Evolutionary conservation across 2,329 filamentous ascomycete genomes (phyloP).

Genomic region (Fusarium mangiferae): DNA sequence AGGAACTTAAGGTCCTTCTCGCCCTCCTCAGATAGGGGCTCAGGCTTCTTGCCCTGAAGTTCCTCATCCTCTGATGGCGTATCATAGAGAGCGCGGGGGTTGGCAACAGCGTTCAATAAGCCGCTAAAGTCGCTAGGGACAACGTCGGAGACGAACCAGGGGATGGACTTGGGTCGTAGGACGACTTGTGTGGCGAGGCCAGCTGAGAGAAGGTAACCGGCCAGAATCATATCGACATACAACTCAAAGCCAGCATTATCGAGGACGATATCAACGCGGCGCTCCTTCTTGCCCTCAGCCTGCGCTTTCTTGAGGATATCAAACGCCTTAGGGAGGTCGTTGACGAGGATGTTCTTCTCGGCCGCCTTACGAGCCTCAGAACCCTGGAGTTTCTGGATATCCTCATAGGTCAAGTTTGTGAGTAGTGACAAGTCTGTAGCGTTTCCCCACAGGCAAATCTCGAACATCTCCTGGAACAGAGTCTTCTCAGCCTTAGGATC

Average conservation of each 20-base stretch:
- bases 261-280: slow-evolving; percentile 91
- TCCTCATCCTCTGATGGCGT: slow-evolving; percentile 75
- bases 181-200: slow-evolving; percentile 88
- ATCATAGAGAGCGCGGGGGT: slow-evolving; percentile 82
- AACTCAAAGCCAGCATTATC: slow-evolving; percentile 98
- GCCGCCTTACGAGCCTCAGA: slow-evolving; percentile 84
- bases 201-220: slow-evolving; percentile 86
- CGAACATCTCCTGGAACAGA: slow-evolving; percentile 91
- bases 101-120: slow-evolving; percentile 82
- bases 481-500: slow-evolving; percentile 77
- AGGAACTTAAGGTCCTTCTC: slow-evolving; percentile 75
- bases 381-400: slow-evolving; percentile 96
- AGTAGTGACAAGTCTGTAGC: slow-evolving; percentile 93
- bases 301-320: slow-evolving; percentile 72
- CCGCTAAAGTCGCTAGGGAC: slow-evolving; percentile 84
- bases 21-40: slow-evolving; percentile 74
- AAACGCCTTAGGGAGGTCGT: slow-evolving; percentile 82
- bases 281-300: slow-evolving; percentile 70
- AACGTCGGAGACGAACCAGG: slow-evolving; percentile 98
- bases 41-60: slow-evolving; percentile 65
- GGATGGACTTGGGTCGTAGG: slow-evolving; percentile 92
- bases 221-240: slow-evolving; percentile 92
- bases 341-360: slow-evolving; percentile 91
- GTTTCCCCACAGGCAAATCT: slow-evolving; percentile 97
- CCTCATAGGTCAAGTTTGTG: slow-evolving; percentile 90